Evolutionary conservation across 805 yeast genomes (phyloP), one percentile per base, ranked within the genome.

Genomic region (Wickerhamiella nectarea): DNA sequence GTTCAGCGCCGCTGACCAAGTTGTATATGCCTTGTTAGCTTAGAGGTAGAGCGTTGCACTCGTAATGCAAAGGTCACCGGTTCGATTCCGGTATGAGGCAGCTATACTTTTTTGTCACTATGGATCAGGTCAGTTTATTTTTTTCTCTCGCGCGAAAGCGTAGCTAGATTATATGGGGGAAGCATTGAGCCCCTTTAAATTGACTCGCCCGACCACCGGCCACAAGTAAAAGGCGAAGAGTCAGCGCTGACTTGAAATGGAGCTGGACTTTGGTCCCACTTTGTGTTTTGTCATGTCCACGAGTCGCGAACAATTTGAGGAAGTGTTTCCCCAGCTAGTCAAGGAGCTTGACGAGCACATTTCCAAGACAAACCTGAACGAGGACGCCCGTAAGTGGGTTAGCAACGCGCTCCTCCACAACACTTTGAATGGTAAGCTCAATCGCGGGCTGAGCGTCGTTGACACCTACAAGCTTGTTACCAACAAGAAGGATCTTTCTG

Each of bases 11-110:
- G 15, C 14, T 12, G 15, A 12, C 31, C 7, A 28, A 12, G 31
- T 11, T 11, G n/a, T 11, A 3, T 36, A 22, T 12, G 49, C 49
- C 49, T 52, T 49, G 51, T 81, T 82, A 81, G 93, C 93, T 82
- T 80, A 83, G 94, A 81, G 94, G 94, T 83, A 84, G 91, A 83
- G 94, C 94, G 94, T 80, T 80, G 93, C 94, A 83, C 94, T 83
- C 83, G 94, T 84, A 84, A 61, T 62, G 65, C 62, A 56, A 60
- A 61, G 65, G 63, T 57, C 65, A 56, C 59, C 62, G 64, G 65
- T 61, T 61, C 65, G 59, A 61, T 58, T 59, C 65, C 64, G 63
- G 62, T 56, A 56, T 59, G 58, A 56, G 64, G 65, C 65, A 59
- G 21, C 12, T 20, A 41, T 40, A 31, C 20, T 33, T 17, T n/a